phyloP scores from a whole-genome alignment of 768 basidiomycete species.

The Naganishia vishniacii region DNA sequence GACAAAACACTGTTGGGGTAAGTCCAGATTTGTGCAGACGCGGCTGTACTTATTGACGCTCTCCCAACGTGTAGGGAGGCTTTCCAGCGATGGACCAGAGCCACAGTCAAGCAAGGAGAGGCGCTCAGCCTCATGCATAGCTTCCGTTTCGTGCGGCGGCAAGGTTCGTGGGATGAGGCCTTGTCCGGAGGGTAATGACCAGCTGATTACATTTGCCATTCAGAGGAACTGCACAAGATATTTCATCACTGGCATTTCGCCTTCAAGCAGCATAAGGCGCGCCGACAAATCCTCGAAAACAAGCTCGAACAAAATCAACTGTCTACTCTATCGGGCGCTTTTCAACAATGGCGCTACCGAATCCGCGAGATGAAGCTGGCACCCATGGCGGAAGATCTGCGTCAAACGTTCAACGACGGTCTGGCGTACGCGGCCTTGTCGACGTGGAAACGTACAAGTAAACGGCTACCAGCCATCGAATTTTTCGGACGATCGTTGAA shows the following conservation, averaged over 20 bases:
- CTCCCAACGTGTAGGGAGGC: neutral
- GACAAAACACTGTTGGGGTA: conserved; percentile 3
- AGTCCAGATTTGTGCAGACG: neutral
- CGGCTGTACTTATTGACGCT: no score
- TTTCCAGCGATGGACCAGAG: conserved; percentile 24
- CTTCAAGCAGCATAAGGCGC: conserved; percentile 2
- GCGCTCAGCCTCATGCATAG: conserved; percentile 27
- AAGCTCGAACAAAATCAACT: neutral
- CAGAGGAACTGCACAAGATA: conserved; percentile 7
- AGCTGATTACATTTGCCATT: no score
- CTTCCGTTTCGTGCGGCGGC: conserved; percentile 25
- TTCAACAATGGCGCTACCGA: conserved; percentile 23
- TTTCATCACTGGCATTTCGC: conserved; percentile 23
- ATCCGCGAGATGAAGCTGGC: conserved; percentile 3
- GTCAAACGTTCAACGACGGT: conserved; percentile 22
- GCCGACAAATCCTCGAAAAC: conserved; percentile 15
- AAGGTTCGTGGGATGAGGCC: conserved; percentile 7
- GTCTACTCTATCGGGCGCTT: neutral
- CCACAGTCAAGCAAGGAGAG: conserved; percentile 25
- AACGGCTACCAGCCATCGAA: conserved; percentile 24
- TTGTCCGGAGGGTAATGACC: neutral
- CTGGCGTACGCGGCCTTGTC: conserved; percentile 20
- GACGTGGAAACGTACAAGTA: conserved; percentile 20
- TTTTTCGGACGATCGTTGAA: conserved; percentile 13
- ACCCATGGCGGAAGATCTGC: conserved; percentile 17